phyloP scores from a whole-genome alignment of 352 stramenopile genomes.

The Globisporangium sylvaticum region DNA sequence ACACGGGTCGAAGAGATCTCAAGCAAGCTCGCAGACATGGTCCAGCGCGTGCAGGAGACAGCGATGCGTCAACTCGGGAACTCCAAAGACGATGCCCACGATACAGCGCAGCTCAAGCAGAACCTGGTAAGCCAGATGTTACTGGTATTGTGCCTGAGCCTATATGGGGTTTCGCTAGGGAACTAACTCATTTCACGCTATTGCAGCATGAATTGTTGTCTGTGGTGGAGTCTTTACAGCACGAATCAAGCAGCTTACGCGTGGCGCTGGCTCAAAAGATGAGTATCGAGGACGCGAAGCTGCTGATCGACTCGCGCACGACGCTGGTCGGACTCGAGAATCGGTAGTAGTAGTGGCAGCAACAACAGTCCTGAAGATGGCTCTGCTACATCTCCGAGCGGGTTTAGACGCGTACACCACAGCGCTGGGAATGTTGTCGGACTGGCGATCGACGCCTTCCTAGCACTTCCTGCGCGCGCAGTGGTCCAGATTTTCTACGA shows the following conservation, averaged over 20 bases:
- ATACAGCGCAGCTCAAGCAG: slow-evolving; percentile 36
- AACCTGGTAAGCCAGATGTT: slow-evolving; percentile 29
- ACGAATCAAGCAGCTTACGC: slow-evolving; percentile 27
- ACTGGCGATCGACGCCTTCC: slow-evolving; percentile 44
- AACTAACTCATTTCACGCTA: no score
- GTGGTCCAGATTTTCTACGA: slow-evolving; percentile 55
- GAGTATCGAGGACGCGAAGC: slow-evolving; percentile 26
- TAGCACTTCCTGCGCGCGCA: slow-evolving; percentile 51
- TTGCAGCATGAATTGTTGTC: slow-evolving; percentile 41
- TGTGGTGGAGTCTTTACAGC: slow-evolving; percentile 42
- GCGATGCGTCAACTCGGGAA: slow-evolving; percentile 15
- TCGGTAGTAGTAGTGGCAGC: neutral
- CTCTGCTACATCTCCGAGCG: neutral
- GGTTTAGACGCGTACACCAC: slow-evolving; percentile 38
- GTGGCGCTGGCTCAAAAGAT: slow-evolving; percentile 30
- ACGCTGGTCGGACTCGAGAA: slow-evolving; percentile 23
- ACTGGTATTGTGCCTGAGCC: neutral
- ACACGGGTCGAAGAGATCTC: slow-evolving; percentile 28
- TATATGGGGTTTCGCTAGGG: no score
- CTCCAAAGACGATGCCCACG: slow-evolving; percentile 19
- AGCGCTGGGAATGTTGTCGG: slow-evolving; percentile 56
- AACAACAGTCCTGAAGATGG: neutral
- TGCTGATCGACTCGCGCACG: slow-evolving; percentile 27
- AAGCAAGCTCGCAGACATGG: slow-evolving; percentile 21
- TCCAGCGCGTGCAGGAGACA: slow-evolving; percentile 28